phyloP scores from a whole-genome alignment of 1,139 yeast genomes.

The Sugiyamaella grinbergsii region DNA sequence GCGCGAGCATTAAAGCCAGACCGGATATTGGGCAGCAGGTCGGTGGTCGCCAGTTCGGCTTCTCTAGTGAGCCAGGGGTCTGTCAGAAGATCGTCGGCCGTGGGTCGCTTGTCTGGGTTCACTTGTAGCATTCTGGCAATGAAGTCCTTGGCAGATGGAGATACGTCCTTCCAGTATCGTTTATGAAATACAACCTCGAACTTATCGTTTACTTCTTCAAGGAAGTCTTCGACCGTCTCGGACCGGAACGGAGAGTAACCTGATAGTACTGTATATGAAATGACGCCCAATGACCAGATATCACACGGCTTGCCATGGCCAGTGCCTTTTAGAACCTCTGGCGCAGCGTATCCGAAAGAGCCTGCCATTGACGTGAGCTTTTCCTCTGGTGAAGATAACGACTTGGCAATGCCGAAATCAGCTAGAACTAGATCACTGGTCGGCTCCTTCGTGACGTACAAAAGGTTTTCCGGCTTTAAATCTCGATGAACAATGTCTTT shows the following conservation, averaged over 20 bases:
- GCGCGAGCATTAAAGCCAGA: slow-evolving; percentile 82
- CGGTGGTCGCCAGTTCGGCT: slow-evolving; percentile 45
- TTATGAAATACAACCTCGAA: slow-evolving; percentile 74
- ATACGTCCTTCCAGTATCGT: slow-evolving; percentile 81
- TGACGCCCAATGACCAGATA: slow-evolving; percentile 90
- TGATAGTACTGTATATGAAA: slow-evolving; percentile 83
- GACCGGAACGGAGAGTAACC: slow-evolving; percentile 93
- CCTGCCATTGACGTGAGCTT: slow-evolving; percentile 80
- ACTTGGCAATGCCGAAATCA: slow-evolving; percentile 90
- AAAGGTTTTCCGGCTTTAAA: slow-evolving; percentile 84
- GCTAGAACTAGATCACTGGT: slow-evolving; percentile 78
- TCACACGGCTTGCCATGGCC: slow-evolving; percentile 95
- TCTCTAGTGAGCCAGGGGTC: slow-evolving; percentile 69
- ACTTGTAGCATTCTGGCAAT: slow-evolving; percentile 65
- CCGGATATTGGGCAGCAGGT: slow-evolving; percentile 70
- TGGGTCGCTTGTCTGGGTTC: slow-evolving; percentile 66
- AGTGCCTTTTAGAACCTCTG: slow-evolving; percentile 72
- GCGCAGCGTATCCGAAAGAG: slow-evolving; percentile 92
- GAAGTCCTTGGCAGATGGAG: slow-evolving; percentile 73
- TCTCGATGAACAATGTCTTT: slow-evolving; percentile 85
- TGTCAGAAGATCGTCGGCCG: slow-evolving; percentile 60
- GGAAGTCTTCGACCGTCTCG: slow-evolving; percentile 77
- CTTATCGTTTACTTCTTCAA: slow-evolving; percentile 73
- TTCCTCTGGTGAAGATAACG: slow-evolving; percentile 60
- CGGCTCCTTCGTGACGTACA: slow-evolving; percentile 57